Evolutionary conservation across 805 yeast species (phyloP).

Genomic region (Kluyveromyces nonfermentans): DNA sequence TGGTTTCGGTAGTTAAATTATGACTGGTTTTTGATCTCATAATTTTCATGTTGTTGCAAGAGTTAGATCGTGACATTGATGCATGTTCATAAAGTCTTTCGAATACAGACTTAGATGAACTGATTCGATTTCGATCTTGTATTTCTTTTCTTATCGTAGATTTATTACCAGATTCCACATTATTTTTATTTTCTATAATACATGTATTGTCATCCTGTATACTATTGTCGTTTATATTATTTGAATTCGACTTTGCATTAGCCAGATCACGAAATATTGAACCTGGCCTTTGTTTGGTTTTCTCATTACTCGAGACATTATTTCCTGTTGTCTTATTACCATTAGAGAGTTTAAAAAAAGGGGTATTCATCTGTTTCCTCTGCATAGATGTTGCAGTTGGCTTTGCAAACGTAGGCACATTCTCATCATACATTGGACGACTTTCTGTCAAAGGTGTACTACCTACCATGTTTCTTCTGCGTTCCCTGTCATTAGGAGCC

Average conservation of each 20-base stretch:
- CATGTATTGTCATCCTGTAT: background rate
- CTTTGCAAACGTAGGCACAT: constrained; percentile 18
- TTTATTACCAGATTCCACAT: too few species aligned
- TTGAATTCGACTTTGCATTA: background rate
- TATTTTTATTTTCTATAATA: too few species aligned
- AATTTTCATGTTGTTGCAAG: constrained; percentile 11
- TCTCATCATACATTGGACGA: constrained; percentile 9
- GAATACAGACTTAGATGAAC: constrained; percentile 16
- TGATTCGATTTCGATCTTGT: background rate
- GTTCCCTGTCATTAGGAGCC: constrained; percentile 5
- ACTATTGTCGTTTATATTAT: background rate
- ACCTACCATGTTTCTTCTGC: constrained; percentile 8
- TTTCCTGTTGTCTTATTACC: background rate
- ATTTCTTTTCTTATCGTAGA: too few species aligned
- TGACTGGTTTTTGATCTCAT: background rate
- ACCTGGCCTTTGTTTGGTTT: background rate
- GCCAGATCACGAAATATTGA: background rate
- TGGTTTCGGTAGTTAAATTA: background rate
- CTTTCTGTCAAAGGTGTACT: constrained; percentile 14
- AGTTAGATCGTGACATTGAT: constrained; percentile 15
- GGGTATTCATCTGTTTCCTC: constrained; percentile 5
- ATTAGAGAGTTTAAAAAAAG: background rate
- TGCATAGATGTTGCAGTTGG: constrained; percentile 21
- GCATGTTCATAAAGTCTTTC: constrained; percentile 19
- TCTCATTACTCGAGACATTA: background rate